A percentile compares a stretch with the other conserved stretches of the same genome.
Conservation (phyloP, 352 stramenopile genomes). For the Pythium insidiosum region DNA sequence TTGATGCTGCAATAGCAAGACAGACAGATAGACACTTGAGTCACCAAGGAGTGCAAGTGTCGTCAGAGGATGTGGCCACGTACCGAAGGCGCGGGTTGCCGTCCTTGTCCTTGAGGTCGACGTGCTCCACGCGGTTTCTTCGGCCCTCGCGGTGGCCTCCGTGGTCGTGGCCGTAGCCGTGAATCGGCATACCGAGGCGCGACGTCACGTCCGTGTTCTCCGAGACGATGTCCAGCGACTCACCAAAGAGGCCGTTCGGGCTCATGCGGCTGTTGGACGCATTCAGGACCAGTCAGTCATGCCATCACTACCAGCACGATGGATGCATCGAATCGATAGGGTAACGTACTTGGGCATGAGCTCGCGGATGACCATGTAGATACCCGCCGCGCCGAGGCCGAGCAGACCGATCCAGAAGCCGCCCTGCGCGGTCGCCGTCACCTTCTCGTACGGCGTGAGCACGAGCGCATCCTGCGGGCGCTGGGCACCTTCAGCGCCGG, state of each 20-base stretch:
- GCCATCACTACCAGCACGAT: not conserved
- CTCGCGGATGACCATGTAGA: slow-evolving; percentile 91
- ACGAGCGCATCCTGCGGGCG: slow-evolving; percentile 62
- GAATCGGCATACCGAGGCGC: slow-evolving; percentile 84
- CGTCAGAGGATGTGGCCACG: not conserved
- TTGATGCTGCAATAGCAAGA: slow-evolving; percentile 59
- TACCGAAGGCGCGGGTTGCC: slow-evolving; percentile 69
- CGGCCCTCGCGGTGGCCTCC: slow-evolving; percentile 89
- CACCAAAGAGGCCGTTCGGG: slow-evolving; percentile 73
- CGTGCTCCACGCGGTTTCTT: slow-evolving; percentile 94
- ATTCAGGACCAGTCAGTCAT: not conserved
- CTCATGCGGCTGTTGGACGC: slow-evolving; percentile 60
- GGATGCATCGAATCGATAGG: not conserved
- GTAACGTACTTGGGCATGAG: slow-evolving; percentile 80
- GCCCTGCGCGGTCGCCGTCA: slow-evolving; percentile 84
- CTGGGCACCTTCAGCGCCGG: slow-evolving; percentile 37
- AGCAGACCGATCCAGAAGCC: slow-evolving; percentile 85
- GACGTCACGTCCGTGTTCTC: slow-evolving; percentile 78
- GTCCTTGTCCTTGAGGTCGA: slow-evolving; percentile 87
- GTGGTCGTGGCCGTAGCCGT: slow-evolving; percentile 92
- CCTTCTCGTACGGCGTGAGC: slow-evolving; percentile 92
- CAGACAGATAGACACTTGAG: not conserved
- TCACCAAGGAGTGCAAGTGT: not conserved
- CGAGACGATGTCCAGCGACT: slow-evolving; percentile 64
- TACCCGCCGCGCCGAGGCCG: slow-evolving; percentile 77